These are phyloP conservation scores for Xylariaceae sp. DNA, from an alignment of 2,329 filamentous ascomycete genomes.

Conservation along the genomic window DNA sequence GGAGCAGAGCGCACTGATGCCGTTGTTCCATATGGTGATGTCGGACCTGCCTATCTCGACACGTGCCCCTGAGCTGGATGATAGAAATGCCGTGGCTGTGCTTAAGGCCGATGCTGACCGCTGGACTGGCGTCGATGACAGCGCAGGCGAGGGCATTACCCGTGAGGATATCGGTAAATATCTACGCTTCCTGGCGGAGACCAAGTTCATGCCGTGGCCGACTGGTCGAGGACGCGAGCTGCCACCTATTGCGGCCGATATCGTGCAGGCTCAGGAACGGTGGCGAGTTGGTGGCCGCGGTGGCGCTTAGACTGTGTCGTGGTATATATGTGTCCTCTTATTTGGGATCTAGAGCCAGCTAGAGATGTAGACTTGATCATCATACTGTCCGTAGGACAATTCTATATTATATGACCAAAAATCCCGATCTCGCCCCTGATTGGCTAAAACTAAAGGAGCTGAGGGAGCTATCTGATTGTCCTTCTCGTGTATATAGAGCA, in stretches of 20 bases:
- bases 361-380: too few species aligned
- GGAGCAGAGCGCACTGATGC: conserved; percentile 73
- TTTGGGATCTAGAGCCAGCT: too few species aligned
- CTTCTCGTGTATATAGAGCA: too few species aligned
- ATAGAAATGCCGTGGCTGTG: conserved; percentile 66
- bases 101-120: conserved; percentile 64
- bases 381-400: too few species aligned
- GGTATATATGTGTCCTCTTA: too few species aligned
- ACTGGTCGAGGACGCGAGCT: conserved; percentile 36
- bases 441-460: too few species aligned
- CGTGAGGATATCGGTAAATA: conserved; percentile 66
- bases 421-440: too few species aligned
- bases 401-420: too few species aligned
- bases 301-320: not conserved
- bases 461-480: too few species aligned
- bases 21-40: conserved; percentile 50
- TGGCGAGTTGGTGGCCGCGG: conserved; percentile 33
- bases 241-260: conserved; percentile 37
- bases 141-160: conserved; percentile 58
- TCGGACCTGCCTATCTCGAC: conserved; percentile 71
- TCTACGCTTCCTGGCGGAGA: conserved; percentile 62
- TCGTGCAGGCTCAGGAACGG: conserved; percentile 27
- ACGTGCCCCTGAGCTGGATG: conserved; percentile 74
- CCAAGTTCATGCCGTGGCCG: conserved; percentile 62
- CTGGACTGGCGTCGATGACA: conserved; percentile 62